phyloP scores from a whole-genome alignment of 2,329 filamentous ascomycete genomes.

The Scedosporium minutisporum region DNA sequence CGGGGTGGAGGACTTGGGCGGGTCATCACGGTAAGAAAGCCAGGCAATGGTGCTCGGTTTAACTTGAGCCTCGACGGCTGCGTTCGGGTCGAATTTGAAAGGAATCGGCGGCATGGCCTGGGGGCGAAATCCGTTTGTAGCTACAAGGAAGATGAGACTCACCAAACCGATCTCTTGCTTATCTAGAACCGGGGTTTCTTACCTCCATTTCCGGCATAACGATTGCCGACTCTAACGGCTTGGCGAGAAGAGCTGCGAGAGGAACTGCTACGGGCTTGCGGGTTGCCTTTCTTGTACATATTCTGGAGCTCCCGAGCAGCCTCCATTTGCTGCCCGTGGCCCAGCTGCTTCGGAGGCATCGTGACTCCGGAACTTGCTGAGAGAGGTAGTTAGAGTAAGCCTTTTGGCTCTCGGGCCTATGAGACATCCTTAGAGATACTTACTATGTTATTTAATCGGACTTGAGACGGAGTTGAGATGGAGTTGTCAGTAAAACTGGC shows the following conservation, averaged over 20 bases:
- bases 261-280: neutral
- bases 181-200: neutral
- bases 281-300: neutral
- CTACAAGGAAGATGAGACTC: neutral
- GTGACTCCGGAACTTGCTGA: neutral
- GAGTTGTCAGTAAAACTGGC: too few relatives aligned
- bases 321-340: neutral
- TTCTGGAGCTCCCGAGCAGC: conserved; percentile 3
- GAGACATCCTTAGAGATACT: too few relatives aligned
- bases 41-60: neutral
- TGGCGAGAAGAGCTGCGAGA: neutral
- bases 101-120: neutral
- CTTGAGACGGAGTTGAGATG: too few relatives aligned
- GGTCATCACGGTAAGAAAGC: neutral
- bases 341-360: neutral
- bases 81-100: neutral
- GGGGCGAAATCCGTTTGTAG: neutral
- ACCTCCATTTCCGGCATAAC: neutral
- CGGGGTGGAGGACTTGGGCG: too few relatives aligned
- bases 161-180: neutral
- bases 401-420: too few relatives aligned
- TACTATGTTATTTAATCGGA: too few relatives aligned
- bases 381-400: neutral
- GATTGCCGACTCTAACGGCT: neutral
- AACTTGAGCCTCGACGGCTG: neutral